Conservation (phyloP, 2,329 filamentous ascomycete species). For the Aspergillus quadricinctus region DNA sequence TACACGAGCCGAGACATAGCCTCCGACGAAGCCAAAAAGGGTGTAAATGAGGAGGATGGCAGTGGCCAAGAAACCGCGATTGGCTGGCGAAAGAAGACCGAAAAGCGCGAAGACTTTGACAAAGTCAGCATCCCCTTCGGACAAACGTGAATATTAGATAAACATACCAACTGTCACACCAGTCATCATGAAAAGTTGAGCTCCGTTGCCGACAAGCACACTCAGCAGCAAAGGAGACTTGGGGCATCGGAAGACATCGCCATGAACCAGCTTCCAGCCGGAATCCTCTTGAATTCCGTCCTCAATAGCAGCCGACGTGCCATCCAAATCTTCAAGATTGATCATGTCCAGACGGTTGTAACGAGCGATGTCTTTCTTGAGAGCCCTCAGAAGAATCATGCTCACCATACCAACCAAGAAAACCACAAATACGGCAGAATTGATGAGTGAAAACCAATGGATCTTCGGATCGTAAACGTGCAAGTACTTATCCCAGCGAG, state of each 20-base stretch:
- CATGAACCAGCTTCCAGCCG: constrained; percentile 97
- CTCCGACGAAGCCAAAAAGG: constrained; percentile 84
- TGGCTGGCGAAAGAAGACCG: constrained; percentile 91
- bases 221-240: constrained; percentile 78
- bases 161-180: constrained; percentile 73
- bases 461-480: constrained; percentile 97
- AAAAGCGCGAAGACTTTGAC: constrained; percentile 72
- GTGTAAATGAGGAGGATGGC: constrained; percentile 93
- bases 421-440: constrained; percentile 89
- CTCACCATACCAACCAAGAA: constrained; percentile 87
- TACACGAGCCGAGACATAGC: constrained; percentile 81
- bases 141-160: background rate
- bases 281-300: constrained; percentile 97
- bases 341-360: constrained; percentile 95
- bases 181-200: constrained; percentile 96
- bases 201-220: constrained; percentile 85
- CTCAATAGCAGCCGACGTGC: constrained; percentile 68
- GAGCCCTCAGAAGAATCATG: constrained; percentile 81
- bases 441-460: constrained; percentile 98
- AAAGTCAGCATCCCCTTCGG: constrained; percentile 7
- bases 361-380: constrained; percentile 91
- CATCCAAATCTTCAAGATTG: constrained; percentile 81
- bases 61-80: constrained; percentile 87
- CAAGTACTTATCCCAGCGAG: constrained; percentile 97
- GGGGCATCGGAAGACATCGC: constrained; percentile 91